Conservation (phyloP, 768 basidiomycete genomes). For the Termitomyces sp. region DNA sequence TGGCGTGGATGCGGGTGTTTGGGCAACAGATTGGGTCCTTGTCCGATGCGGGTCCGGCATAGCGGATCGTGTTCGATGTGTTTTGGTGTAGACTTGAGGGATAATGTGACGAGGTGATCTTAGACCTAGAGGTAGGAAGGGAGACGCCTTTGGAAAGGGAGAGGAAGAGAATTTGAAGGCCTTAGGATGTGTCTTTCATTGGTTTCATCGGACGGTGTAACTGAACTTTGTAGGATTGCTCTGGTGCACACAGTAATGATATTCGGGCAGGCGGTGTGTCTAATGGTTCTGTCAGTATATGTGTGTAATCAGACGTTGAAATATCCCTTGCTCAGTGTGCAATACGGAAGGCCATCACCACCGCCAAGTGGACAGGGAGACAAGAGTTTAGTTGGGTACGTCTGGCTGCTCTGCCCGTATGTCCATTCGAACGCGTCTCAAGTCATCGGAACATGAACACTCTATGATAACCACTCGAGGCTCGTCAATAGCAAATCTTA, state of each 20-base stretch:
- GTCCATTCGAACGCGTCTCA: conserved; percentile 57
- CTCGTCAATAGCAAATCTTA: conserved; percentile 35
- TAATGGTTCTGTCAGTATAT: conserved; percentile 93
- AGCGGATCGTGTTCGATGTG: conserved; percentile 95
- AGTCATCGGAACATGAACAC: conserved; percentile 47
- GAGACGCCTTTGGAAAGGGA: conserved; percentile 15
- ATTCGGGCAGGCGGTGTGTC: conserved; percentile 90
- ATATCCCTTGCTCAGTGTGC: conserved; percentile 73
- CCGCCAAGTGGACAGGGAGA: conserved; percentile 56
- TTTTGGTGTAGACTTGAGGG: conserved; percentile 64
- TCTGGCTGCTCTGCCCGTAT: too few relatives aligned
- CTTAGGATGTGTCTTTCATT: conserved; percentile 31
- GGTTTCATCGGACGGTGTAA: background rate
- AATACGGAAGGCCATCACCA: conserved; percentile 54
- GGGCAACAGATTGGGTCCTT: conserved; percentile 89
- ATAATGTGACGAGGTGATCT: conserved; percentile 36
- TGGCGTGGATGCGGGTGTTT: conserved; percentile 78
- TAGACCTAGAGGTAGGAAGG: conserved; percentile 7
- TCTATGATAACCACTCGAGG: conserved; percentile 60
- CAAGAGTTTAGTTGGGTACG: conserved; percentile 20
- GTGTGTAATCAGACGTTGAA: conserved; percentile 85
- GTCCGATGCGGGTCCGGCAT: conserved; percentile 86
- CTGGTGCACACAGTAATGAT: conserved; percentile 66
- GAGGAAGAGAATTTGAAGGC: conserved; percentile 55
- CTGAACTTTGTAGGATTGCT: conserved; percentile 39